Evolutionary conservation across 2,329 filamentous ascomycete genomes (phyloP).

Genomic region (Chrysoporthe cubensis): DNA sequence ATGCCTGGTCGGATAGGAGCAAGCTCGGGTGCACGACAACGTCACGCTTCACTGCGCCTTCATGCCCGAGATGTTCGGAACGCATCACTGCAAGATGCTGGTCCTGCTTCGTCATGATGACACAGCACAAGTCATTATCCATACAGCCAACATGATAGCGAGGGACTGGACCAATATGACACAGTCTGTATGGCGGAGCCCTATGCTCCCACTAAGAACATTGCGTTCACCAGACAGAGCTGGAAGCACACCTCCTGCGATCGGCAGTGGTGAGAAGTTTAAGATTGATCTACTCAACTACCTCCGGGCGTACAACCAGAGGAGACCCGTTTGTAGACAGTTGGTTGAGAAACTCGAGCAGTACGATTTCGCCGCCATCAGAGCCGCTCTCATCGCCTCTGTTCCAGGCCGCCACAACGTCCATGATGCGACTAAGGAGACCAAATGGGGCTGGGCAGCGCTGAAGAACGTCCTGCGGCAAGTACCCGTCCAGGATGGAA

Average conservation of each 20-base stretch:
- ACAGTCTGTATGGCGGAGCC: conserved; percentile 81
- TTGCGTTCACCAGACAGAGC: background rate
- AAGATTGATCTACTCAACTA: conserved; percentile 77
- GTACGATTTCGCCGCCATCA: conserved; percentile 73
- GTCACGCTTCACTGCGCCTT: conserved; percentile 73
- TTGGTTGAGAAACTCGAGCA: conserved; percentile 61
- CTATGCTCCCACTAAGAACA: conserved; percentile 61
- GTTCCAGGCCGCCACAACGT: conserved; percentile 70
- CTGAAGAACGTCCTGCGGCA: conserved; percentile 62
- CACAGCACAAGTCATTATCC: conserved; percentile 77
- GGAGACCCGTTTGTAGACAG: conserved; percentile 53
- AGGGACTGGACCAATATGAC: conserved; percentile 89
- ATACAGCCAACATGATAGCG: conserved; percentile 90
- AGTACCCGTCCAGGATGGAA: conserved; percentile 50
- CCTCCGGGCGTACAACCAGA: conserved; percentile 68
- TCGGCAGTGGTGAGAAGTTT: conserved; percentile 72
- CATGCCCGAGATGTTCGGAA: conserved; percentile 84
- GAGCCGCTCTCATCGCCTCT: conserved; percentile 76
- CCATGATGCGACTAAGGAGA: conserved; percentile 46
- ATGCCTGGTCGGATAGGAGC: conserved; percentile 50
- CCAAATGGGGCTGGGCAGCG: conserved; percentile 78
- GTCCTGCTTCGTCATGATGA: conserved; percentile 79
- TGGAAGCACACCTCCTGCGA: conserved; percentile 27
- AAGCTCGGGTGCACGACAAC: conserved; percentile 65
- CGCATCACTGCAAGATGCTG: conserved; percentile 87